Conservation (phyloP, 306 rosid species). For the Prunus kanzakura region DNA sequence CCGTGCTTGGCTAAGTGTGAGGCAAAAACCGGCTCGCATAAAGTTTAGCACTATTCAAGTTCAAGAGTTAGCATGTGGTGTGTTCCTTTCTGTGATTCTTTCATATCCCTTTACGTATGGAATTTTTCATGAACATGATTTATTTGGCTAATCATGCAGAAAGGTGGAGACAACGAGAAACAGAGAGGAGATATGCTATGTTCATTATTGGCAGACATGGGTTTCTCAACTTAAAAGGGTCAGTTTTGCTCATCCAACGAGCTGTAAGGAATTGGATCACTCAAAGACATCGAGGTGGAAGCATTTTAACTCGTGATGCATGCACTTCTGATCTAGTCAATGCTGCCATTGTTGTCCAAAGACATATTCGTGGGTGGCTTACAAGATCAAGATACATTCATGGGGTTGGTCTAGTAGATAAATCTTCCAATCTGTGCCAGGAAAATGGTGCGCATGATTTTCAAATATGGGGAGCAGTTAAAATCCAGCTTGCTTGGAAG, state of each 20-base stretch:
- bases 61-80: constrained; percentile 40
- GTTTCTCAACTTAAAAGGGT: constrained; percentile 17
- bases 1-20: constrained; percentile 59
- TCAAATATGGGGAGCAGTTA: constrained; percentile 41
- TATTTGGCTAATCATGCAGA: constrained; percentile 40
- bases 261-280: constrained; percentile 53
- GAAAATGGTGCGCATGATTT: constrained; percentile 29
- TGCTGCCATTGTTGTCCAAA: constrained; percentile 55
- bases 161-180: constrained; percentile 33
- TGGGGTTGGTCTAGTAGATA: constrained; percentile 32
- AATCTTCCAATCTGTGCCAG: constrained; percentile 17
- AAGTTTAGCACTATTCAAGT: constrained; percentile 25
- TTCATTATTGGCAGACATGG: constrained; percentile 10
- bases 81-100: constrained; percentile 6
- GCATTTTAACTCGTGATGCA: constrained; percentile 17
- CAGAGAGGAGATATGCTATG: constrained; percentile 13
- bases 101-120: constrained; percentile 11
- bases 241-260: constrained; percentile 45
- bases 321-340: constrained; percentile 18
- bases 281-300: constrained; percentile 32
- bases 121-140: constrained; percentile 21
- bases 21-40: constrained; percentile 33
- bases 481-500: constrained; percentile 56
- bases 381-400: constrained; percentile 34
- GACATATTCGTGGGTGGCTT: constrained; percentile 53